phyloP scores from a whole-genome alignment of 108 stramenopile genomes.

The Asterionellopsis glacialis region DNA sequence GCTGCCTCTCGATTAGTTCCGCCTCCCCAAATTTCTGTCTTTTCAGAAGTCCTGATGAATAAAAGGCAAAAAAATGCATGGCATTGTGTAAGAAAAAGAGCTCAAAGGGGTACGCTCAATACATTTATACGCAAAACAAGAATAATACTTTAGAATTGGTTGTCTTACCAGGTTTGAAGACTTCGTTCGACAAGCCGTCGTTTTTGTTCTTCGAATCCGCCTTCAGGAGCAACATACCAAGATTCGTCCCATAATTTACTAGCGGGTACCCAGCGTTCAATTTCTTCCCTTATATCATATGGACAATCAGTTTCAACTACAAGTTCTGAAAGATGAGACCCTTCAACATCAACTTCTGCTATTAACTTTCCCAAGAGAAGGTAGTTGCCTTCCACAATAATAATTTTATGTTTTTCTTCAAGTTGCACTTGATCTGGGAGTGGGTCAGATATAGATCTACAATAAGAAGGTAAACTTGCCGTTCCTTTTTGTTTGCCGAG shows the following conservation, averaged over 20 bases:
- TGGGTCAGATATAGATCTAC: slow-evolving; percentile 56
- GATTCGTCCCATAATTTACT: slow-evolving; percentile 58
- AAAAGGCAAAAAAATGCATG: too few species aligned
- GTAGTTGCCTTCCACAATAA: slow-evolving; percentile 71
- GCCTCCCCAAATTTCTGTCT: slow-evolving; percentile 51
- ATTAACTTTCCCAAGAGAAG: slow-evolving; percentile 15
- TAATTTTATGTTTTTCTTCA: slow-evolving; percentile 34
- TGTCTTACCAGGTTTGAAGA: slow-evolving; percentile 53
- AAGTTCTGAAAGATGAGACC: not conserved
- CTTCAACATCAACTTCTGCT: not conserved
- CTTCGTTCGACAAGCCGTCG: slow-evolving; percentile 37
- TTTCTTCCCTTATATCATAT: slow-evolving; percentile 23
- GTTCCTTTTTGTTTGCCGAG: slow-evolving; percentile 26
- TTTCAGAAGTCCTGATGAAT: slow-evolving; percentile 7
- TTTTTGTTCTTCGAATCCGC: slow-evolving; percentile 30
- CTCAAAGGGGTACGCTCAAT: too few species aligned
- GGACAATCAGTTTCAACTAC: not conserved
- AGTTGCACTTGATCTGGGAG: slow-evolving; percentile 35
- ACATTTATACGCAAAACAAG: too few species aligned
- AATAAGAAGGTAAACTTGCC: slow-evolving; percentile 48
- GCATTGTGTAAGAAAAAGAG: too few species aligned
- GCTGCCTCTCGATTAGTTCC: slow-evolving; percentile 31
- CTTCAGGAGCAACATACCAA: slow-evolving; percentile 47
- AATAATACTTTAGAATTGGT: not conserved
- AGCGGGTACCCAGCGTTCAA: slow-evolving; percentile 42